Conservation (phyloP, 805 yeast genomes). For the Spathaspora gorwiae region DNA sequence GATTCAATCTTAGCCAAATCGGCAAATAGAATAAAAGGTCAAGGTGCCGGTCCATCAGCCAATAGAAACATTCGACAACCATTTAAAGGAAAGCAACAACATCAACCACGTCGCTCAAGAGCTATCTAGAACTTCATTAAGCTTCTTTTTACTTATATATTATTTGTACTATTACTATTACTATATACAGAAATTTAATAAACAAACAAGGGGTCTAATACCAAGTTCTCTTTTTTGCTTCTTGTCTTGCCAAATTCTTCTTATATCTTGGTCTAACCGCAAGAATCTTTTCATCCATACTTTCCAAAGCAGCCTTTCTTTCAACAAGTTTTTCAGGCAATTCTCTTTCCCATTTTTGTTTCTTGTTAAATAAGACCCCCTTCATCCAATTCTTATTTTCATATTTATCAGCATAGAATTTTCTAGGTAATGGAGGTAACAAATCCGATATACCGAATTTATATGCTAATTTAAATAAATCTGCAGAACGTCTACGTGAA, state of each 20-base stretch:
- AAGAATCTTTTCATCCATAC: slow-evolving; percentile 61
- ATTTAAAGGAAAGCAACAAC: slow-evolving; percentile 1
- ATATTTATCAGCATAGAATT: slow-evolving; percentile 76
- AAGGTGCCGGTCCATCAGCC: slow-evolving; percentile 39
- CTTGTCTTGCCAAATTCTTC: slow-evolving; percentile 34
- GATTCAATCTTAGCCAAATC: slow-evolving; percentile 58
- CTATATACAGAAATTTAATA: slow-evolving; percentile 3
- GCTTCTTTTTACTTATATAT: background rate
- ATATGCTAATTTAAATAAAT: slow-evolving; percentile 75
- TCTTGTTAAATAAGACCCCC: slow-evolving; percentile 76
- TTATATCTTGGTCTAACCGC: slow-evolving; percentile 52
- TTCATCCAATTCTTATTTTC: slow-evolving; percentile 62
- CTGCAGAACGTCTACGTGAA: slow-evolving; percentile 79
- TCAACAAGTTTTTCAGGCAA: slow-evolving; percentile 53
- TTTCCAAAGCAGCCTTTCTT: slow-evolving; percentile 61
- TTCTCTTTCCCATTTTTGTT: slow-evolving; percentile 73
- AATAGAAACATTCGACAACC: slow-evolving; percentile 4
- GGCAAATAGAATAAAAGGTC: slow-evolving; percentile 36
- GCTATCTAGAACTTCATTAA: background rate
- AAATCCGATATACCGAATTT: slow-evolving; percentile 75
- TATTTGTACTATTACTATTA: background rate
- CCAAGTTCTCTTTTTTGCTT: slow-evolving; percentile 33
- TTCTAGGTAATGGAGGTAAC: slow-evolving; percentile 66
- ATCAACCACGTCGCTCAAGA: slow-evolving; percentile 4
- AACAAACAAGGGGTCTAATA: slow-evolving; percentile 10